phyloP scores from a whole-genome alignment of 192 early-diverging fungal genomes.

The Coemansia sp. region DNA sequence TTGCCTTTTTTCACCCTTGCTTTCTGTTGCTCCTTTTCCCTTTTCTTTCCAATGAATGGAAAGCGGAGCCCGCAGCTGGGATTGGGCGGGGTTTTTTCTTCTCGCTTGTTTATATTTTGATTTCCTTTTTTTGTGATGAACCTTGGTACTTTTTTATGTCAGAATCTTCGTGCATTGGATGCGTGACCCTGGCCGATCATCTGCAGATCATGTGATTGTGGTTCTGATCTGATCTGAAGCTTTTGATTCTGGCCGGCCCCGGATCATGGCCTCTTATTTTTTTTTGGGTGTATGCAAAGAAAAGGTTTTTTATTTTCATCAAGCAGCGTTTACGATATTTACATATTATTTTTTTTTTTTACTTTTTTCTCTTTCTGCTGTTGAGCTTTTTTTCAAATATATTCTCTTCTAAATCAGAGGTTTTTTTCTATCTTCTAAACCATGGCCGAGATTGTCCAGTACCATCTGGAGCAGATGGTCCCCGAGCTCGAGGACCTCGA shows the following conservation, averaged over 20 bases:
- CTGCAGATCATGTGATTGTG: neutral
- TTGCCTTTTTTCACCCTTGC: too few relatives aligned
- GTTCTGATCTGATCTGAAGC: neutral
- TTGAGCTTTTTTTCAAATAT: neutral
- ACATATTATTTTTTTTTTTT: neutral
- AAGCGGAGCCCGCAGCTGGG: too few relatives aligned
- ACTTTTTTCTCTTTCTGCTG: neutral
- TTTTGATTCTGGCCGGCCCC: neutral
- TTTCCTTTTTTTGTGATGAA: neutral
- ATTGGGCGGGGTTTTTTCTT: too few relatives aligned
- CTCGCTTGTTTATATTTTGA: too few relatives aligned
- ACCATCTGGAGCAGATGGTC: slow-evolving; percentile 91
- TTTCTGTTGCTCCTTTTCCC: too few relatives aligned
- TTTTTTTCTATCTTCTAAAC: slow-evolving; percentile 2
- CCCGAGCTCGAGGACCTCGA: slow-evolving; percentile 90
- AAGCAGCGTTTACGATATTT: neutral
- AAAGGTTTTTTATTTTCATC: neutral
- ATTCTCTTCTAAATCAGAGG: too few relatives aligned
- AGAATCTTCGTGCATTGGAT: neutral
- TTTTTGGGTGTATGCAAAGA: neutral
- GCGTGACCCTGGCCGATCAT: slow-evolving; percentile 5
- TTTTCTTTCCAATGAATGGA: too few relatives aligned
- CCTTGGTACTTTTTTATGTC: neutral
- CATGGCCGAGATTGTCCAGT: slow-evolving; percentile 91
- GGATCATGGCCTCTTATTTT: neutral